A percentile compares a stretch with the other conserved stretches of the same genome.
phyloP scores from a whole-genome alignment of 345 rosid genomes.

The Orychophragmus violaceus region DNA sequence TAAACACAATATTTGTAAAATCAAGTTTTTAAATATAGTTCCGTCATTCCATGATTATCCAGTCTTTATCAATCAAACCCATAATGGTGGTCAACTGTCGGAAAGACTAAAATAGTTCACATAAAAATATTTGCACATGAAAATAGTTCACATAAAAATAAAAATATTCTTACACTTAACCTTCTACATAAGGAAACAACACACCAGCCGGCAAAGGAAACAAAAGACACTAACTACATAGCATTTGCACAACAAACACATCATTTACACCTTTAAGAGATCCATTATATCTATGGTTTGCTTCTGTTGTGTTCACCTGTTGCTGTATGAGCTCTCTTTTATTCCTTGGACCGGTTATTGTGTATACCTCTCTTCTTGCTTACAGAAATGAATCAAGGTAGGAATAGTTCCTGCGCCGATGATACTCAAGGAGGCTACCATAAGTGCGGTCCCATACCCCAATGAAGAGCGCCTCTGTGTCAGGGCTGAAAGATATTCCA shows the following conservation, averaged over 20 bases:
- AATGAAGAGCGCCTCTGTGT: conserved; percentile 65
- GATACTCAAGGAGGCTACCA: conserved; percentile 73
- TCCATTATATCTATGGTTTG: conserved; percentile 4
- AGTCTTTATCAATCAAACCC: no score
- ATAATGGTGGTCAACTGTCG: no score
- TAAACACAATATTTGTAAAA: no score
- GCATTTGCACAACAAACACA: conserved; percentile 28
- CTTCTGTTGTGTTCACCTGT: conserved; percentile 3
- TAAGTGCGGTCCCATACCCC: conserved; percentile 90
- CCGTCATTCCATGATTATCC: no score
- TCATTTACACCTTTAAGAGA: conserved; percentile 22
- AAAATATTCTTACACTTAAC: no score
- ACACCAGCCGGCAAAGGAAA: conserved; percentile 1
- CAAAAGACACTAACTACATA: conserved; percentile 6
- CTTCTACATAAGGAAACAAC: conserved; percentile 2
- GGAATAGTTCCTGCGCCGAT: conserved; percentile 50
- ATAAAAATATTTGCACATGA: no score
- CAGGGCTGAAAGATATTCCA: conserved; percentile 76
- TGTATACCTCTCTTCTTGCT: conserved; percentile 11
- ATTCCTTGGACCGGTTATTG: neutral
- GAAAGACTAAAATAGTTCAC: no score
- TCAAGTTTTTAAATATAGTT: no score
- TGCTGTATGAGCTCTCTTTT: conserved; percentile 15
- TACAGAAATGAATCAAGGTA: conserved; percentile 59
- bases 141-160: no score